A percentile compares a stretch with the other conserved stretches of the same genome.
phyloP scores from a whole-genome alignment of 257 asterid genomes.

The Anisodus acutangulus region DNA sequence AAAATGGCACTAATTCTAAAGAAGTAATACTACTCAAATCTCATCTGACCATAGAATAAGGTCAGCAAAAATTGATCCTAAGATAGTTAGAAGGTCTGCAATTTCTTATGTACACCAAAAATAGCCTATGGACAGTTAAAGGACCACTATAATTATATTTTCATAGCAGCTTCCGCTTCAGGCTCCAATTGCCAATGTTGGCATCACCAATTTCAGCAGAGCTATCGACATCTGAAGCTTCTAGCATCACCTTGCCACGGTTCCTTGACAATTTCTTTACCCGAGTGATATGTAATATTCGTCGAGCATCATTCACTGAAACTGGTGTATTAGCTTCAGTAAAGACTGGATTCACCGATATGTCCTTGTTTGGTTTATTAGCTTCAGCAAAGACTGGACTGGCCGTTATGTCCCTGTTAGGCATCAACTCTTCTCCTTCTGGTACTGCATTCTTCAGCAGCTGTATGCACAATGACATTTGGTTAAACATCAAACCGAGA shows the following conservation, averaged over 20 bases:
- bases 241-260: conserved; percentile 27
- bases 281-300: background rate
- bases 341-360: background rate
- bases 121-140: background rate
- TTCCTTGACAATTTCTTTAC: conserved; percentile 39
- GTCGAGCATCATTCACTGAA: conserved; percentile 1
- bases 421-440: conserved; percentile 57
- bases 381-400: background rate
- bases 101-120: conserved; percentile 20
- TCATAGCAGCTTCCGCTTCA: conserved; percentile 32
- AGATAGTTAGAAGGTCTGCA: background rate
- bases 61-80: background rate
- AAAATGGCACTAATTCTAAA: background rate
- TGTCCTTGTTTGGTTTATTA: conserved; percentile 34
- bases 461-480: conserved; percentile 34
- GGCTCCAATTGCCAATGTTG: background rate
- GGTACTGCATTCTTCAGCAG: conserved; percentile 45
- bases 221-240: background rate
- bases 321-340: conserved; percentile 27
- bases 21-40: background rate
- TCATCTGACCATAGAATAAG: background rate
- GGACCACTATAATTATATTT: background rate
- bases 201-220: conserved; percentile 4
- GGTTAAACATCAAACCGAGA: background rate
- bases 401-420: conserved; percentile 15